Evolutionary conservation across 345 rosid genomes (phyloP), one percentile per base, ranked within the genome.

Genomic region (Pugionium dolabratum): DNA sequence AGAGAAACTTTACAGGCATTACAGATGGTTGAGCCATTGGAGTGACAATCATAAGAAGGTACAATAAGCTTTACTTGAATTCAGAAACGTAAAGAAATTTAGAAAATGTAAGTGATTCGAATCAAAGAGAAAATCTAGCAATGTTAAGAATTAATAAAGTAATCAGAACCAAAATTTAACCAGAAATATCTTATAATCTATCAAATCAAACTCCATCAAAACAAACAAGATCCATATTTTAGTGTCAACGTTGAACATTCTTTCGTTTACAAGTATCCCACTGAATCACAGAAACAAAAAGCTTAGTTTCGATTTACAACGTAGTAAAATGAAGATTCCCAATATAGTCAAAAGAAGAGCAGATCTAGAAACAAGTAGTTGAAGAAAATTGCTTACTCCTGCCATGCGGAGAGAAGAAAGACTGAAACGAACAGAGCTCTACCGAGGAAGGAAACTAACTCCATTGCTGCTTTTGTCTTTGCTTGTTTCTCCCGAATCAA

Each of bases 381-480:
- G 44, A 42, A 52, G 51, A 41, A 7, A 40, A 3, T 59, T 33
- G 54, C 71, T 80, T 83, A 85, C 95, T 82, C 84, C 67, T 87
- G 85, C 84, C 81, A 87, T 55, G 95, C 95, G 30, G 90, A 82
- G 59, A 87, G 84, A 68, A 87, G 75, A 62, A 87, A 87, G 47
- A 87, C 73, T 36, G 94, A 83, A 10, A 81, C 90, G 69, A 87
- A 85, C 47, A 87, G 79, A 40, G 83, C 85, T 76, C 90, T 79
- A 9, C 94, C 90, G 29, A 85, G 43, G 51, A 85, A 83, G 2
- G 95, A 82, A 41, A 47, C 64, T 2, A 79, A 69, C 71, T 69
- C 80, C 80, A 79, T 76, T 46, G 49, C 33, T 39, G 45, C 62
- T 54, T 30, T 4, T 41, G 42, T 10, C 1, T 5, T n/a, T 2